Base-by-base conservation (phyloP, 768 basidiomycete species). In the Psilocybe subaeruginosa region DNA sequence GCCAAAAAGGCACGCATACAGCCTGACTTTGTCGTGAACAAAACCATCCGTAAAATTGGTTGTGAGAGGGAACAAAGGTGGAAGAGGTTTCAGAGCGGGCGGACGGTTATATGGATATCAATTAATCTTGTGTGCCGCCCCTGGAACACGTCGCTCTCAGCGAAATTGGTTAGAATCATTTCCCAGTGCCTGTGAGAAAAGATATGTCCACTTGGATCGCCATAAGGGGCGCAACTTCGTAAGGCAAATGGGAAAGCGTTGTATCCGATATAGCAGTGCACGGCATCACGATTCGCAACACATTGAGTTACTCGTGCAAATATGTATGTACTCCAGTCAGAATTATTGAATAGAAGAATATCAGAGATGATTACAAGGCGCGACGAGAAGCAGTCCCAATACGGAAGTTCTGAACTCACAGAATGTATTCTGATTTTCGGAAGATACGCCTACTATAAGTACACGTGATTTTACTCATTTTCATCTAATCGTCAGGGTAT, bases 401-500 rank as follows among this genome's bases (percentile, higher is more conserved):
- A 14, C 41, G 14, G 41, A 43, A 43, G n/a, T 4, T 43, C 14
- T 8, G 29, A 29, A 45, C 9, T 19, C 37, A 33, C 52, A 55
- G 43, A 43, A 43, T 12, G 6, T 27, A 45, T 37, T 43, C 9
- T 41, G 23, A 27, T 31, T 45, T 31, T 31, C 23, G 8, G 39
- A 29, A 47, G 8, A 11, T 6, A 54, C 23, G 31, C 35, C 31
- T 31, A 14, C 16, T 60, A 67, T 45, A 55, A 54, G 23, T 68
- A 70, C 67, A 70, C 67, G 63, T 61, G 65, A 64, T 54, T 64
- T 64, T 54, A 39, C 35, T 43, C 54, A 23, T 53, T 33, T 61
- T 61, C 45, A 65, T 64, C 63, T 65, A 59, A 60, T 60, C 47
- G 60, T 49, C 51, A 27, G 47, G 41, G 43, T 41, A 62, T 51